These are phyloP conservation scores for Atkinsonella hypoxylon DNA, from an alignment of 2,329 filamentous ascomycete genomes.

Conservation along the genomic window DNA sequence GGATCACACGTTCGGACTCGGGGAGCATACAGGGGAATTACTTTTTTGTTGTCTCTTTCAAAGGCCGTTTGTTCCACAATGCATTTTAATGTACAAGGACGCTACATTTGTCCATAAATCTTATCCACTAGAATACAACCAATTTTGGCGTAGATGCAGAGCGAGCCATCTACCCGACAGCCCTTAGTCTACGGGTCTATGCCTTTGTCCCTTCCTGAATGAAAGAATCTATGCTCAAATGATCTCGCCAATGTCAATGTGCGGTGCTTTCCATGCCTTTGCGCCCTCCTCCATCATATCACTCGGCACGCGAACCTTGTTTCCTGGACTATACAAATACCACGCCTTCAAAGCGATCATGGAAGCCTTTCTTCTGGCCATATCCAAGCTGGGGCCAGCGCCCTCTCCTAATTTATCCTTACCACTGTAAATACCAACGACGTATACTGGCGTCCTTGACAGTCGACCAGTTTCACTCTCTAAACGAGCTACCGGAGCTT, in stretches of 20 bases:
- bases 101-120: constrained; percentile 1
- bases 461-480: constrained; percentile 81
- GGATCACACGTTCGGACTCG: too few relatives aligned
- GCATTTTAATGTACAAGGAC: constrained; percentile 25
- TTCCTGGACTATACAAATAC: constrained; percentile 84
- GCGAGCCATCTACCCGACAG: not conserved
- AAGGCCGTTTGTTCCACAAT: constrained; percentile 23
- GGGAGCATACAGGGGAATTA: too few relatives aligned
- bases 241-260: constrained; percentile 62
- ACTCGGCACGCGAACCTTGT: constrained; percentile 53
- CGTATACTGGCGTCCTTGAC: constrained; percentile 77
- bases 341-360: constrained; percentile 82
- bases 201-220: not conserved
- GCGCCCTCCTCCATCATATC: constrained; percentile 53
- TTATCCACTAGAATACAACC: constrained; percentile 1
- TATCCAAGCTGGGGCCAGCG: constrained; percentile 63
- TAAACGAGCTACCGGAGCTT: constrained; percentile 72
- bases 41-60: not conserved
- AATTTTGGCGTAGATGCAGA: not conserved
- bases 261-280: constrained; percentile 51
- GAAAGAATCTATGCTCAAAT: constrained; percentile 25
- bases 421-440: constrained; percentile 90
- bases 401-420: constrained; percentile 86
- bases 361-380: constrained; percentile 67
- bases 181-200: not conserved